Evolutionary conservation across 257 asterid species (phyloP).

Genomic region (Penstemon barbatus): DNA sequence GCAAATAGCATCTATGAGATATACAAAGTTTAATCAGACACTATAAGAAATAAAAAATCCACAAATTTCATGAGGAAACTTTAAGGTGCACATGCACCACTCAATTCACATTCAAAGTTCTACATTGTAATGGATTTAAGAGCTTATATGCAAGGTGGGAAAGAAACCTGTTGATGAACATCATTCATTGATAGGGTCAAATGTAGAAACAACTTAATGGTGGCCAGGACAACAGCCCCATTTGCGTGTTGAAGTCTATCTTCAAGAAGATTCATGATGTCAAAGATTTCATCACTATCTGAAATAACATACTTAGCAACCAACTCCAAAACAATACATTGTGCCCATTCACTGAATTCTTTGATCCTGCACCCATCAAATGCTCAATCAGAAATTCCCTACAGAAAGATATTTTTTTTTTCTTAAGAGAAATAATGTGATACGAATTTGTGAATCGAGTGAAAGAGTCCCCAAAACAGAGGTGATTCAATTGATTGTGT

Average conservation of each 20-base stretch:
- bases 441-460: background rate
- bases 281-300: conserved; percentile 92
- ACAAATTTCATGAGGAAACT: no score
- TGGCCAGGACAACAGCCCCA: conserved; percentile 98
- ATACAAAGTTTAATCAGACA: background rate
- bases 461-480: background rate
- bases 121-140: no score
- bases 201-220: conserved; percentile 85
- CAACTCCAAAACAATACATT: conserved; percentile 83
- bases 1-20: conserved; percentile 3
- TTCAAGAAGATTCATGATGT: conserved; percentile 98
- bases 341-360: conserved; percentile 99
- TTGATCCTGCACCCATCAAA: conserved; percentile 63
- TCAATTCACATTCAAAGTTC: no score
- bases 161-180: conserved; percentile 93
- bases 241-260: conserved; percentile 99
- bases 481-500: background rate
- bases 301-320: conserved; percentile 87
- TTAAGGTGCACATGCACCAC: no score
- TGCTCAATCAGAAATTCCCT: conserved; percentile 28
- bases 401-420: background rate
- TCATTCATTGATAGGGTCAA: conserved; percentile 97
- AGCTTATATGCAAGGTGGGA: no score
- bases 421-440: conserved; percentile 10
- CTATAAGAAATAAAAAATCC: no score